phyloP scores from a whole-genome alignment of 495 filamentous ascomycete species.

The Annulohypoxylon nitens region DNA sequence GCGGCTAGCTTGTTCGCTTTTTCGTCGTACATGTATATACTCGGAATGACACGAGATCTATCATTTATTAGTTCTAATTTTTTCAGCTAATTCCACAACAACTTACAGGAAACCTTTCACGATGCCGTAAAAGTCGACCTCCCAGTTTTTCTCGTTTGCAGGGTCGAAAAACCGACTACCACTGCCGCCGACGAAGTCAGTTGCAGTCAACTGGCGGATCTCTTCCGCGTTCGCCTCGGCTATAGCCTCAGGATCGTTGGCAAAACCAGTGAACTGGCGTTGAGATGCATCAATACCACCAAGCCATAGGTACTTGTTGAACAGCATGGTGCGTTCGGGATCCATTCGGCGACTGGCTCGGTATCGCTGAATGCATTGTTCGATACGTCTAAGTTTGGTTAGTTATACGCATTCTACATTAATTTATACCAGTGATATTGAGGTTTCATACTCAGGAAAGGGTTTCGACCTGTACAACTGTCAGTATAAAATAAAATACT shows the following conservation, averaged over 20 bases:
- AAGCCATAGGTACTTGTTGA: slow-evolving; percentile 82
- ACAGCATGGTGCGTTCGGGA: slow-evolving; percentile 68
- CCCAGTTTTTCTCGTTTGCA: slow-evolving; percentile 66
- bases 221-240: slow-evolving; percentile 69
- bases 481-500: slow-evolving; percentile 42
- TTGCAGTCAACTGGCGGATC: slow-evolving; percentile 71
- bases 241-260: slow-evolving; percentile 64
- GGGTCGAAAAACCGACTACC: slow-evolving; percentile 61
- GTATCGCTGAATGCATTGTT: slow-evolving; percentile 88
- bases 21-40: slow-evolving; percentile 46
- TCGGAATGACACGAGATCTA: slow-evolving; percentile 55
- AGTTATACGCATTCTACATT: slow-evolving; percentile 6
- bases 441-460: slow-evolving; percentile 56
- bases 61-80: slow-evolving; percentile 46
- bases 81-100: slow-evolving; percentile 23
- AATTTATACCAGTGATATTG: slow-evolving; percentile 5
- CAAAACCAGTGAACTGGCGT: slow-evolving; percentile 76
- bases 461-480: slow-evolving; percentile 43
- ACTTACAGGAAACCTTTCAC: slow-evolving; percentile 82
- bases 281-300: slow-evolving; percentile 81
- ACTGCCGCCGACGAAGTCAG: slow-evolving; percentile 65
- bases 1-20: slow-evolving; percentile 46
- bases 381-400: slow-evolving; percentile 72
- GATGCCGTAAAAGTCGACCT: slow-evolving; percentile 83
- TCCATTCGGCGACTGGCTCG: slow-evolving; percentile 79